These are phyloP conservation scores for Rubroboletus satanas DNA, from an alignment of 768 basidiomycete genomes.

Conservation along the genomic window DNA sequence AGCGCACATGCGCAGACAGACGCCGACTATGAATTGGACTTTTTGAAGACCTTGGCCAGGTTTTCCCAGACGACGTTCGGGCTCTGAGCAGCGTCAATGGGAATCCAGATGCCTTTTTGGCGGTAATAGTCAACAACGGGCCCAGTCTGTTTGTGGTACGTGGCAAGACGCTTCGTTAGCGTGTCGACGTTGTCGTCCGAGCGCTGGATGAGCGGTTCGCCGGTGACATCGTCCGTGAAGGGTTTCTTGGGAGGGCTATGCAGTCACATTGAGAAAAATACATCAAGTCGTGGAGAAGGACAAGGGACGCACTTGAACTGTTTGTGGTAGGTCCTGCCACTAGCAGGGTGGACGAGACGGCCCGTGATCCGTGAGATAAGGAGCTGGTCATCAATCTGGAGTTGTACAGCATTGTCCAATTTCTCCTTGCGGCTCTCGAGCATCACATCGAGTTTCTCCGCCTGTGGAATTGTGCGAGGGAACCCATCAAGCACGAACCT, in stretches of 20 bases:
- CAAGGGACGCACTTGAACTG: constrained; percentile 79
- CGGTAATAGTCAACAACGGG: constrained; percentile 98
- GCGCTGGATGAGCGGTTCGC: constrained; percentile 94
- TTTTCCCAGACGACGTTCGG: constrained; percentile 91
- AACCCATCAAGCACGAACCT: constrained; percentile 99
- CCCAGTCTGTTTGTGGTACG: constrained; percentile 93
- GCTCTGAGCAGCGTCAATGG: constrained; percentile 91
- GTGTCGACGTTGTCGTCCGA: constrained; percentile 98
- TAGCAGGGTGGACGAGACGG: constrained; percentile 84
- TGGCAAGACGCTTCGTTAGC: constrained; percentile 77
- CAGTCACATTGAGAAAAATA: constrained; percentile 7
- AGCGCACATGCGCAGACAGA: not conserved
- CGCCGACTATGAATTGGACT: constrained; percentile 17
- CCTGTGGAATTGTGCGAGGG: constrained; percentile 95
- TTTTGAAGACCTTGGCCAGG: constrained; percentile 59
- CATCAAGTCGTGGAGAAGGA: not conserved
- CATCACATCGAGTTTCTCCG: constrained; percentile 94
- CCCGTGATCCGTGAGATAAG: constrained; percentile 98
- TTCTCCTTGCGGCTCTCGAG: constrained; percentile 76
- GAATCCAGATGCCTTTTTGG: constrained; percentile 82
- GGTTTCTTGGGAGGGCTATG: constrained; percentile 93
- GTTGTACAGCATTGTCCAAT: constrained; percentile 88
- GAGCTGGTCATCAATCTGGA: constrained; percentile 89
- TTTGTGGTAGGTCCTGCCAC: constrained; percentile 90
- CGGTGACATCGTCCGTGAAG: constrained; percentile 91